Evolutionary conservation across 805 yeast species (phyloP).

Genomic region (Hanseniaspora nectarophila): DNA sequence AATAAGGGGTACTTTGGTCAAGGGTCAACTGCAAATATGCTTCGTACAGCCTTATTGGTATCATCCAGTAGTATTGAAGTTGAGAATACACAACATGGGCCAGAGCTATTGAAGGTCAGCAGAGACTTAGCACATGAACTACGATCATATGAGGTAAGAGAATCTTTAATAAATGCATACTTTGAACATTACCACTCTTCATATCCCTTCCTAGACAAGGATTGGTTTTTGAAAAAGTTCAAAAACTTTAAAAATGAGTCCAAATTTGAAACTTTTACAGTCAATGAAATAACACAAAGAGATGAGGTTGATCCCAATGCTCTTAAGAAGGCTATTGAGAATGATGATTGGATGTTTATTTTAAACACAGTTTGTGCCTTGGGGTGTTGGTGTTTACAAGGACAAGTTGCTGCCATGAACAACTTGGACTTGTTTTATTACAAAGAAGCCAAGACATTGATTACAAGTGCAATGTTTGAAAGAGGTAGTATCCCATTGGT

Average conservation of each 20-base stretch:
- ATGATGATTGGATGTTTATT: constrained; percentile 38
- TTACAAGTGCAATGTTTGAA: constrained; percentile 42
- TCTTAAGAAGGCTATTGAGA: constrained; percentile 28
- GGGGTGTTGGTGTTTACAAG: constrained; percentile 58
- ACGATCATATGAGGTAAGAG: constrained; percentile 21
- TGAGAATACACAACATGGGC: constrained; percentile 13
- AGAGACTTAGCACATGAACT: constrained; percentile 9
- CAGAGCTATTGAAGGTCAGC: constrained; percentile 14
- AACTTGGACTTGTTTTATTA: constrained; percentile 46
- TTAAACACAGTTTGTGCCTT: constrained; percentile 48
- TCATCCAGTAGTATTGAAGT: constrained; percentile 19
- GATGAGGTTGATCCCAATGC: constrained; percentile 32
- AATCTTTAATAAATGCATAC: constrained; percentile 37
- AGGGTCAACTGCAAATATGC: constrained; percentile 46
- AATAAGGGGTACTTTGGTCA: constrained; percentile 56
- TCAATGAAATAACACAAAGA: constrained; percentile 23
- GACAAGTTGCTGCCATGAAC: constrained; percentile 33
- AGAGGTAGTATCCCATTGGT: constrained; percentile 47
- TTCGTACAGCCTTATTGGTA: constrained; percentile 28
- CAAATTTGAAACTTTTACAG: background rate
- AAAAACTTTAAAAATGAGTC: background rate
- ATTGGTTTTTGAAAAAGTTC: constrained; percentile 31
- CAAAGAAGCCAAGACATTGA: constrained; percentile 37
- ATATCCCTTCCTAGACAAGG: constrained; percentile 49
- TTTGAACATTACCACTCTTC: constrained; percentile 50